phyloP scores from a whole-genome alignment of 176 grass and related monocot species.

The Oryza glumipatula region DNA sequence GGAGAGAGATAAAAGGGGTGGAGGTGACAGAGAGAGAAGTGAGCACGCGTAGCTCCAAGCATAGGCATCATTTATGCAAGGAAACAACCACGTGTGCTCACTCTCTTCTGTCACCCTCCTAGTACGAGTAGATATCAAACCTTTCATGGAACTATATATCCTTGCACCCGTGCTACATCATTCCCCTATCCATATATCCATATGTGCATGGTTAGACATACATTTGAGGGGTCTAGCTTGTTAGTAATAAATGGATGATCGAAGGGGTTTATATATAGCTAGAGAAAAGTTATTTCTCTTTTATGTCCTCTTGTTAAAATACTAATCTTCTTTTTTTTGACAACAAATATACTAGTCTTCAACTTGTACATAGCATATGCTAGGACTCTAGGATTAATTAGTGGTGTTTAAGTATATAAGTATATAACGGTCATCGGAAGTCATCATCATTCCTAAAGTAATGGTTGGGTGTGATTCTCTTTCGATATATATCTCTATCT shows the following conservation, averaged over 20 bases:
- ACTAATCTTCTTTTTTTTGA: neutral
- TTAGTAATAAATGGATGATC: neutral
- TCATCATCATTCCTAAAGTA: neutral
- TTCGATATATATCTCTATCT: neutral
- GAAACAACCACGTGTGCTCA: conserved; percentile 32
- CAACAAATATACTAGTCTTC: neutral
- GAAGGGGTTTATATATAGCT: neutral
- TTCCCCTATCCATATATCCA: neutral
- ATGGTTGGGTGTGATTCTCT: neutral
- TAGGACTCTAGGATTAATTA: neutral
- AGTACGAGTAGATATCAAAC: neutral
- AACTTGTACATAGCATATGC: neutral
- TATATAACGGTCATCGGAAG: too few relatives aligned
- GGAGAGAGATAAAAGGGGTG: neutral
- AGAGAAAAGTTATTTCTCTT: neutral
- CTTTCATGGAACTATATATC: neutral
- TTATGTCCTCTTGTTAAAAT: neutral
- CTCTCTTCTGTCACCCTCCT: conserved; percentile 38
- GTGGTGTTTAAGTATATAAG: too few relatives aligned
- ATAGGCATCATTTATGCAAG: neutral
- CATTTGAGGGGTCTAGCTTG: neutral
- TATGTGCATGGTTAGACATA: neutral
- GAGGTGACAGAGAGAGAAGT: conserved; percentile 25
- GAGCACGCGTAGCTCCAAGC: conserved; percentile 35
- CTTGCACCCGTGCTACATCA: neutral